Evolutionary conservation across 2,329 filamentous ascomycete genomes (phyloP).

Genomic region (Exophiala spinifera): DNA sequence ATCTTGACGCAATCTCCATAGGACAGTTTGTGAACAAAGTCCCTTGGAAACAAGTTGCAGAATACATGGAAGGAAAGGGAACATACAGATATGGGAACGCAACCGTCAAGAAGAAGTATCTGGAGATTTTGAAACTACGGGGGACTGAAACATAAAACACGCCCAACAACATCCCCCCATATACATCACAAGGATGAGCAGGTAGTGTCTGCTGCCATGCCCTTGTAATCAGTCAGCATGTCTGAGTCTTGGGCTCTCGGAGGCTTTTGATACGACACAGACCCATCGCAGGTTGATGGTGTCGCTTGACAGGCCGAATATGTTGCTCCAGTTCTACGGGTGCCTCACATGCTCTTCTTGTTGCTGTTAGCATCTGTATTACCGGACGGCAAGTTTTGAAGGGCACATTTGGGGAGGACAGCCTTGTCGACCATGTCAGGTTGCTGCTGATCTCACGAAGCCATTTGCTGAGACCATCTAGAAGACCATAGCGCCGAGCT

Average conservation of each 20-base stretch:
- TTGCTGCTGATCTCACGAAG: background rate
- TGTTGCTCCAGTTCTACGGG: too few relatives aligned
- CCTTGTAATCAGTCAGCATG: too few relatives aligned
- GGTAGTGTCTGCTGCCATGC: background rate
- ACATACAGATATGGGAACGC: constrained; percentile 60
- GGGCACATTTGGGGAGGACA: too few relatives aligned
- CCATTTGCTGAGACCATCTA: background rate
- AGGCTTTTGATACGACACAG: too few relatives aligned
- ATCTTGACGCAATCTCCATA: constrained; percentile 8
- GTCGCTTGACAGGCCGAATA: too few relatives aligned
- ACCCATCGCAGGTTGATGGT: too few relatives aligned
- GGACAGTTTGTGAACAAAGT: constrained; percentile 41
- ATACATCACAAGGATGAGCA: background rate
- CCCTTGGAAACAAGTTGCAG: constrained; percentile 58
- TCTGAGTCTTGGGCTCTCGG: too few relatives aligned
- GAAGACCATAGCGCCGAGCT: background rate
- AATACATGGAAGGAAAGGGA: constrained; percentile 54
- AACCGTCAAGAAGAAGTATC: constrained; percentile 62
- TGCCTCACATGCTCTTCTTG: too few relatives aligned
- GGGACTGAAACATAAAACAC: background rate
- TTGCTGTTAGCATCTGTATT: too few relatives aligned
- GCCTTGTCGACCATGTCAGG: too few relatives aligned
- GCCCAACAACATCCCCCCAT: background rate
- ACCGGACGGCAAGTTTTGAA: too few relatives aligned
- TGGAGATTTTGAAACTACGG: constrained; percentile 38